Base-by-base conservation (phyloP, 192 early-diverging fungal genomes). In the Coemansia reversa region DNA sequence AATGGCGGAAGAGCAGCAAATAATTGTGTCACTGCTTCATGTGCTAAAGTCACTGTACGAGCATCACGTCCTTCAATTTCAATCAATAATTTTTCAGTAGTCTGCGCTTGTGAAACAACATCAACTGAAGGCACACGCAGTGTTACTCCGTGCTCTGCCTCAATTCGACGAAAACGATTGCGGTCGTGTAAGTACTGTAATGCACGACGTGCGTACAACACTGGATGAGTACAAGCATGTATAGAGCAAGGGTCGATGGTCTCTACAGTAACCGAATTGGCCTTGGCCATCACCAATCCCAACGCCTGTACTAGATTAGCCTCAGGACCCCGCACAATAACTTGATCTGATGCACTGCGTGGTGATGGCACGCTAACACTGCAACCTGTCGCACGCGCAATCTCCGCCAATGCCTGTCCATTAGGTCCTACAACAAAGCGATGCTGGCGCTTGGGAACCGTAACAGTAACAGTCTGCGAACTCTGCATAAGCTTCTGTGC, bases 391-490 rank as follows among this genome's bases (percentile, higher is more conserved):
- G 84, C 77, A n/a, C 86, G 85, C 48, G 94, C 75, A 53, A 99
- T 91, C 49, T 96, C 94, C 54, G 88, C 83, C 51, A 98, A 83
- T 23, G 84, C 84, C 24, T 84, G 71, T 27, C 91, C 94, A 72
- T 90, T 87, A 29, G 86, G 74, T 14, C 96, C 96, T 30, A 95
- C 83, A 20, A 99, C 79, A 74, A 94, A 96, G 48, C 88, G 90
- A 75, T 98, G 97, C 78, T 96, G 93, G 55, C 90, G 89, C 83
- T 97, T 96, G 48, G 91, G 89, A 48, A 97, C 83, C 45, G 83
- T 82, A 51, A 94, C 84, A 2, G 80, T 77, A 51, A 91, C 70
- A 11, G 84, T 87, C 30, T 86, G 76, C 51, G 91, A 89, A 28
- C 68, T 85, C 20, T 81, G 80, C 67, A 90, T 79, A 55, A 97